Evolutionary conservation across 345 rosid genomes (phyloP), one percentile per base, ranked within the genome.

Genomic region (Combretum micranthum): DNA sequence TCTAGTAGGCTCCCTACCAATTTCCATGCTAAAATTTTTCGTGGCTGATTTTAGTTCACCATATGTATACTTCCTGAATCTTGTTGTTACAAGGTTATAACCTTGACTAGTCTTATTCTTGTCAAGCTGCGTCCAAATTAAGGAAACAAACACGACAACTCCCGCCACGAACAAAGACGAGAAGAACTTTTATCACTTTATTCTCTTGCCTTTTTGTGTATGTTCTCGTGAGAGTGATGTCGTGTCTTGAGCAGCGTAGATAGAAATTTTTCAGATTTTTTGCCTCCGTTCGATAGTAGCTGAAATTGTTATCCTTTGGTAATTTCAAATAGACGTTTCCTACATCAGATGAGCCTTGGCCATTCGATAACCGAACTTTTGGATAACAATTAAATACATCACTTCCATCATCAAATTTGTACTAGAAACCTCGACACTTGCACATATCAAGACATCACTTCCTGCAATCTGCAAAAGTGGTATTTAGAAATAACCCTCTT

Each of bases 1-100:
- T 8, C 79, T 75, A 2, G 58, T 66, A 0, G 62, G 70, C 25
- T 75, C 67, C 56, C 72, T 59, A 46, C 75, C 79, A 21, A 67
- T 66, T 56, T 75, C 79, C 17, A 64, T 48, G 4, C 39, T 63
- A 39, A 74, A 74, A 32, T 47, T 48, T 3, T 37, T 23, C 0
- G 79, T 70, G 47, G 72, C 75, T 21, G 32, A 16, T 19, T 67
- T 70, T 12, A 75, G 67, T 59, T 70, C 75, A 2, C 23, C 19
- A 12, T 64, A 68, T 11, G 54, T 57, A 56, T 60, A 75, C 18
- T 59, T 71, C 57, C 25, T 60, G 22, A 74, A 73, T 16, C 72
- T 59, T 13, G 70, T 50, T 2, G 50, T 13, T 46, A 69, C 52
- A 14, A 59, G 68, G 5, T 22, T 61, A 44, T 60, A 60, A 8